Evolutionary conservation across 768 basidiomycete species (phyloP), one percentile per base, ranked within the genome.

Genomic region (Tylopilus vinaceipallidus): DNA sequence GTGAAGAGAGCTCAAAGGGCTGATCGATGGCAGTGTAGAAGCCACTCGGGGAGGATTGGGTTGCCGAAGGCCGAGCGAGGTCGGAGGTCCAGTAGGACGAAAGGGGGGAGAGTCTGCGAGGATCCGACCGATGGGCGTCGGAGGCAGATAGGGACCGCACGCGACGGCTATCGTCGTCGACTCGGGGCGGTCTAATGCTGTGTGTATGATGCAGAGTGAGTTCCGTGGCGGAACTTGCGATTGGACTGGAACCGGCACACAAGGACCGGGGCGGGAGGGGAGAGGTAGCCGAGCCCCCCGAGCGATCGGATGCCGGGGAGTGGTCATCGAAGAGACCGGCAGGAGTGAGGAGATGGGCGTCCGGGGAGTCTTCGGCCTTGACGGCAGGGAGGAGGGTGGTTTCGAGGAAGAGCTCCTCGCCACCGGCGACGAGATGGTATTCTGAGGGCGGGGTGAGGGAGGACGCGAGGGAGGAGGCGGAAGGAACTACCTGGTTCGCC

Each of bases 381-480:
- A 82, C 73, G 24, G 75, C 67, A 4, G 73, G 68, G n/a, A 77
- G 71, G n/a, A 76, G 68, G 34, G 70, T 61, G 4, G 68, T 70
- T 38, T 82, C 81, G 24, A 71, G 73, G 56, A 77, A 80, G 24
- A 86, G 73, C 61, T 90, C 88, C 56, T 90, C 88, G 41, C 85
- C 86, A 47, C 88, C 88, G 9, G 88, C 88, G 51, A 90, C 88
- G 44, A 90, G 79, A 61, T 84, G 80, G 60, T 82, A 89, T 59
- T 88, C 88, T 88, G 59, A 30, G 45, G 60, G 24, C 27, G 19
- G 45, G 35, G 17, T 57, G 46, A 59, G 49, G 13, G 24, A 30
- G 13, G 41, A 0, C 6, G 16, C 39, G 34, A 32, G 58, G 4
- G 44, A 7, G 30, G 32, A 14, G 34, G n/a, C 24, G 16, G 37